Conservation (phyloP, 139 green algal genomes). For the Haematococcus sp. region DNA sequence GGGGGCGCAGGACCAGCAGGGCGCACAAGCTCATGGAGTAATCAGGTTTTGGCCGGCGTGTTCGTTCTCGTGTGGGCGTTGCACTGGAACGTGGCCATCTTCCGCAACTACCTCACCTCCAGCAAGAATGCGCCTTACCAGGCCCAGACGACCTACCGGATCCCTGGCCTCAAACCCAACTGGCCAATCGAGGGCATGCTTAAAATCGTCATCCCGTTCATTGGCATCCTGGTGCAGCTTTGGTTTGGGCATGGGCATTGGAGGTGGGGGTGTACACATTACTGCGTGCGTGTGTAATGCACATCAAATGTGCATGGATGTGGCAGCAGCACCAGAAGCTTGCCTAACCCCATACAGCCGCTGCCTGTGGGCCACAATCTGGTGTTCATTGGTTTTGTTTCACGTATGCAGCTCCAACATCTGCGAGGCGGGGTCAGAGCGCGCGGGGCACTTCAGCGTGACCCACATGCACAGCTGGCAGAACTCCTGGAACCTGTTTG, state of each 20-base stretch:
- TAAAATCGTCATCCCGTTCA: not conserved
- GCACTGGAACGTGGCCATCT: not conserved
- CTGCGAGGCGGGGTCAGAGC: not conserved
- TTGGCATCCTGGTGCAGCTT: not conserved
- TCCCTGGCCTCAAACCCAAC: not conserved
- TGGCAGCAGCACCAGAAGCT: no score
- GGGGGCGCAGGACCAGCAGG: not conserved
- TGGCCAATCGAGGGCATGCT: not conserved
- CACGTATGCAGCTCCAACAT: not conserved
- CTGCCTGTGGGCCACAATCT: not conserved
- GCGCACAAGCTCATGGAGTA: not conserved
- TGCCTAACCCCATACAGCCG: not conserved
- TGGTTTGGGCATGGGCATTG: constrained; percentile 2
- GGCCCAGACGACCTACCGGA: not conserved
- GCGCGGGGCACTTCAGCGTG: not conserved
- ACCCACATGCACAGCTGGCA: constrained; percentile 1
- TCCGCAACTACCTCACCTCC: not conserved
- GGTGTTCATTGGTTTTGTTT: no score
- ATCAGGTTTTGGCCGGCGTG: not conserved
- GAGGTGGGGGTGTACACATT: not conserved
- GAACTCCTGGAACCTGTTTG: constrained; percentile 9
- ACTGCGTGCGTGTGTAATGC: no score
- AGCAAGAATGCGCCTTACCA: not conserved
- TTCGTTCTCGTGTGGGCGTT: not conserved
- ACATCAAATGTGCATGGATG: no score